A percentile compares a stretch with the other conserved stretches of the same genome.
Conservation (phyloP, 768 basidiomycete species). For the Termitomyces sp. region DNA sequence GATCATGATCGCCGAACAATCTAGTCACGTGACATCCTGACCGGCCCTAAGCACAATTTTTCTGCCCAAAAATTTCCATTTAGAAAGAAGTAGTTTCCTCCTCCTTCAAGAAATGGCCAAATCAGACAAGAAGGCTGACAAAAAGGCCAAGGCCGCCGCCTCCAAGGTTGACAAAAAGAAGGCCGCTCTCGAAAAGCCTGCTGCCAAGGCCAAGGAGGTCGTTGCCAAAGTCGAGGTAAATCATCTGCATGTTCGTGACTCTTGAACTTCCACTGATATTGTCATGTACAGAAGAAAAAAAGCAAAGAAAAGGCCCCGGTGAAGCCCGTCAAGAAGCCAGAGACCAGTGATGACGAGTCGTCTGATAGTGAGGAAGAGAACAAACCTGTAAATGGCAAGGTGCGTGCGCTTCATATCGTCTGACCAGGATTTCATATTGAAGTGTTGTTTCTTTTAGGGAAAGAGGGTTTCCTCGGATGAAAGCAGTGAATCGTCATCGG, state of each 20-base stretch:
- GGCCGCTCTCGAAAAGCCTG: conserved; percentile 19
- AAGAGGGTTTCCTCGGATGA: conserved; percentile 37
- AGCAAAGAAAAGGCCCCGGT: conserved; percentile 16
- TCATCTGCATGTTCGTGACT: conserved; percentile 6
- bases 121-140: conserved; percentile 41
- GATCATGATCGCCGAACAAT: neutral
- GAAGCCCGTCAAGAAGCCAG: conserved; percentile 21
- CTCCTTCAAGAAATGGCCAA: conserved; percentile 34
- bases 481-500: conserved; percentile 37
- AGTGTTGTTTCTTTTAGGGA: conserved; percentile 10
- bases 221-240: conserved; percentile 32
- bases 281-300: conserved; percentile 16
- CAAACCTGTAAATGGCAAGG: conserved; percentile 26
- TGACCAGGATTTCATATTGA: neutral
- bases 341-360: conserved; percentile 24
- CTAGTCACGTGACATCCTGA: conserved; percentile 10
- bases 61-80: conserved; percentile 21
- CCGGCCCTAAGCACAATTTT: conserved; percentile 29
- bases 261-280: neutral
- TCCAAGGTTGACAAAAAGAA: conserved; percentile 34
- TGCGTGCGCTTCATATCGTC: conserved; percentile 13
- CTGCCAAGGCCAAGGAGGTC: conserved; percentile 35
- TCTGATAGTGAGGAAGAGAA: conserved; percentile 24
- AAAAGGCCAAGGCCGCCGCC: conserved; percentile 24
- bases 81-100: conserved; percentile 11